Evolutionary conservation across 148 eudicot species (phyloP), one percentile per base, ranked within the genome.

Genomic region (Camellia lanceoleosa): DNA sequence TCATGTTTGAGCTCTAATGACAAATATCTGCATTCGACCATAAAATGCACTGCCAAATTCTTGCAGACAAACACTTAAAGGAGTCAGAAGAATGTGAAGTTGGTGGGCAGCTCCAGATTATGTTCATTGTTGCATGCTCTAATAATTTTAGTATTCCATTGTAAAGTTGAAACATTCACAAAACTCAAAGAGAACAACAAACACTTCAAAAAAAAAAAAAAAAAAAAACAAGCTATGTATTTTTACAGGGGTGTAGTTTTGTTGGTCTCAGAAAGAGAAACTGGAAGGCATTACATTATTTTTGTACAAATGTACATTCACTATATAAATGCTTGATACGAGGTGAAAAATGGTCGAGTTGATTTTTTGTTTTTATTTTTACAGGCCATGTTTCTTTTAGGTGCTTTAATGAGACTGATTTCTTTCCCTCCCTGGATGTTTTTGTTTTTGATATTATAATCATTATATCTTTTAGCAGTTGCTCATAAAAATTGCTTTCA

Each of bases 21-120:
- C 87, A 85, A 73, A 67, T 86, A 84, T 84, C 54, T 89, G 76
- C 83, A 65, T 62, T 79, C 88, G 15, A 86, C 92, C 59, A 54
- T 78, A 43, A 84, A 75, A 63, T 81, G 81, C 63, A 63, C 78
- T 63, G 74, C 78, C n/a, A 68, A 73, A 18, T 71, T 62, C 70
- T 59, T 76, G 65, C 66, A 41, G 74, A 55, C 44, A 2, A 42
- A 51, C 60, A 19, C 42, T 54, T 42, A 56, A 54, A 55, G 38
- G 30, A 74, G 66, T 59, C 42, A 16, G 20, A 66, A 19, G 74
- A 30, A 6, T 55, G 75, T 58, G 20, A 20, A 10, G 74, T 19
- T 49, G 73, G 73, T 47, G 38, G 58, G 23, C 16, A 49, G 58
- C 58, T 71, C 5, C 14, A 10, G 38, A 49, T 30, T 69, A 3